phyloP scores from a whole-genome alignment of 345 rosid species.

The Boechera stricta region DNA sequence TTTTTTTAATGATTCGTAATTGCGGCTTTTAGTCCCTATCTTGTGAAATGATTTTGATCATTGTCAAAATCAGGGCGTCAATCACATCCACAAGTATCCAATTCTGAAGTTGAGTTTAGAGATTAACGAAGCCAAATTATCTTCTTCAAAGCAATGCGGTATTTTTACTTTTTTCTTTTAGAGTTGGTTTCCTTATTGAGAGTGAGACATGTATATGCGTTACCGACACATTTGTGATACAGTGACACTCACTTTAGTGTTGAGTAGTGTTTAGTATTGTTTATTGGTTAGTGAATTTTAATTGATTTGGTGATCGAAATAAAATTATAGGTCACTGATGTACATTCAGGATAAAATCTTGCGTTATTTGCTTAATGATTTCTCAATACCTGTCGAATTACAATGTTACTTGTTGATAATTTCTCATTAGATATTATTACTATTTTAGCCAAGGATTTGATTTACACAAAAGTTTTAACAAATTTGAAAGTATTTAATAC shows the following conservation, averaged over 20 bases:
- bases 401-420: too few relatives aligned
- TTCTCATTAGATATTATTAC: too few relatives aligned
- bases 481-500: too few relatives aligned
- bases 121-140: conserved; percentile 18
- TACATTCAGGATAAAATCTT: too few relatives aligned
- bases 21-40: not conserved
- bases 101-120: conserved; percentile 29
- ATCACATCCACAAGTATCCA: conserved; percentile 24
- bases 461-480: too few relatives aligned
- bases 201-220: not conserved
- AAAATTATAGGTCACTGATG: not conserved
- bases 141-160: conserved; percentile 19
- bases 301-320: not conserved
- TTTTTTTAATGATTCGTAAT: not conserved
- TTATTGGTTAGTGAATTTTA: not conserved
- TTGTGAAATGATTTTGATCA: conserved; percentile 11
- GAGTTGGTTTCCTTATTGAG: not conserved
- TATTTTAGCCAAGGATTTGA: too few relatives aligned
- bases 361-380: too few relatives aligned
- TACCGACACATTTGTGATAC: not conserved
- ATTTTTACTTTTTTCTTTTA: not conserved
- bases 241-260: not conserved
- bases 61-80: conserved; percentile 37
- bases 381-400: too few relatives aligned
- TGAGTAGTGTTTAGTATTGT: not conserved